phyloP scores from a whole-genome alignment of 2,329 filamentous ascomycete species.

The Truncatella angustata region DNA sequence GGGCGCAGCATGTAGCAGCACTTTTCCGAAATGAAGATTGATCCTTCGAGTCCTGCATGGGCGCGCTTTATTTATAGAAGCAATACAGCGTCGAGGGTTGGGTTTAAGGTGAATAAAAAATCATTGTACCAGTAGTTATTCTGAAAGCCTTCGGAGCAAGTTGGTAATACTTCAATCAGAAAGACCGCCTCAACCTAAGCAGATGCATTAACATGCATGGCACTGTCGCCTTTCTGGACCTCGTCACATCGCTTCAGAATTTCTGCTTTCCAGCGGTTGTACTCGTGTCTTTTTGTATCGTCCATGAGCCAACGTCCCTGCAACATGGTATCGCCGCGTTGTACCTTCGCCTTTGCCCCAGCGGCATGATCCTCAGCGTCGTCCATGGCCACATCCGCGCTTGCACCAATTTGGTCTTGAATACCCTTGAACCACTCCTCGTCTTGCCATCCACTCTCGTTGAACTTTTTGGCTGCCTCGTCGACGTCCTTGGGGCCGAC shows the following conservation, averaged over 20 bases:
- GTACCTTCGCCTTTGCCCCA: constrained; percentile 37
- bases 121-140: too few species aligned
- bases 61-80: neutral
- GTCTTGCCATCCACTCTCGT: constrained; percentile 54
- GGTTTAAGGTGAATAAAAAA: too few species aligned
- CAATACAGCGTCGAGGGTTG: too few species aligned
- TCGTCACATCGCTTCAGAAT: constrained; percentile 56
- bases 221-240: constrained; percentile 33
- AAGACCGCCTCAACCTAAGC: constrained; percentile 13
- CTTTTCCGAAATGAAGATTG: neutral
- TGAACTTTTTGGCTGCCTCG: constrained; percentile 57
- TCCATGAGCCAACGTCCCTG: constrained; percentile 70
- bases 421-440: constrained; percentile 64
- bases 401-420: constrained; percentile 48
- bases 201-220: constrained; percentile 17
- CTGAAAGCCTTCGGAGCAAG: too few species aligned
- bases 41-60: neutral
- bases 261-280: constrained; percentile 60
- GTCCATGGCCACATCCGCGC: constrained; percentile 27
- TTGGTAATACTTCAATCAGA: too few species aligned
- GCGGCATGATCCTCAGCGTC: constrained; percentile 32
- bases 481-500: constrained; percentile 57
- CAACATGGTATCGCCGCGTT: constrained; percentile 68
- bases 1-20: neutral
- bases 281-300: constrained; percentile 59